Evolutionary conservation across 2,329 filamentous ascomycete species (phyloP).

Genomic region (Arachnomyces sp.): DNA sequence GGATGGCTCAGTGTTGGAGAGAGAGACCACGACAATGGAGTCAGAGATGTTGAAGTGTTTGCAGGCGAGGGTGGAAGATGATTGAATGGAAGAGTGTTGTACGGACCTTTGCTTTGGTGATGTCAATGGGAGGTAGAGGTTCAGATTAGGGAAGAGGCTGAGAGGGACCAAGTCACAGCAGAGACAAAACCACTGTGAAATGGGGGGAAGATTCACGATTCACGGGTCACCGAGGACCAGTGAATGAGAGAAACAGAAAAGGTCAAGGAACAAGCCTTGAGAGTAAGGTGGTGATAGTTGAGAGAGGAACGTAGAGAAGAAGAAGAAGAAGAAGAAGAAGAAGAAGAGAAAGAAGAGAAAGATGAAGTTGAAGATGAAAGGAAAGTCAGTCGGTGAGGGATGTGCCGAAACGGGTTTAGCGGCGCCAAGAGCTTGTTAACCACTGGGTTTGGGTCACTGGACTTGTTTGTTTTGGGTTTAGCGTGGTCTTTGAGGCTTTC

Average conservation of each 20-base stretch:
- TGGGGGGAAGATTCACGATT: background rate
- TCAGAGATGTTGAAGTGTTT: background rate
- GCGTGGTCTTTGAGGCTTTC: background rate
- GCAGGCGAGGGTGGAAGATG: too few relatives aligned
- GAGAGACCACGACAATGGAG: background rate
- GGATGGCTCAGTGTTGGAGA: too few relatives aligned
- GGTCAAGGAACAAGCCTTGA: background rate
- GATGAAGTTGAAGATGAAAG: slow-evolving; percentile 4
- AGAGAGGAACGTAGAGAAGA: background rate
- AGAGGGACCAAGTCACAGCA: too few relatives aligned
- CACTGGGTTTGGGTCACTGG: slow-evolving; percentile 2
- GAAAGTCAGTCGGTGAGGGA: slow-evolving; percentile 2
- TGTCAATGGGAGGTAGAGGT: background rate
- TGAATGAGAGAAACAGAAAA: background rate
- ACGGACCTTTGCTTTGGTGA: too few relatives aligned
- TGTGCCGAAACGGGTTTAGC: slow-evolving; percentile 3
- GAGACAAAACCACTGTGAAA: too few relatives aligned
- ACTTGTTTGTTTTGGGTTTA: background rate
- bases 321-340: background rate
- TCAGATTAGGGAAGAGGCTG: slow-evolving; percentile 4
- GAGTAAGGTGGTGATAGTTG: background rate
- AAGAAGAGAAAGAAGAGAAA: background rate
- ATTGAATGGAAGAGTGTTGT: too few relatives aligned
- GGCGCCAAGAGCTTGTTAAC: slow-evolving; percentile 7
- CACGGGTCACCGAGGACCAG: background rate